Percentiles rank a stretch among this genome's conserved stretches.
Evolutionary conservation across 306 rosid species (phyloP).

Genomic region (Castanea crenata): DNA sequence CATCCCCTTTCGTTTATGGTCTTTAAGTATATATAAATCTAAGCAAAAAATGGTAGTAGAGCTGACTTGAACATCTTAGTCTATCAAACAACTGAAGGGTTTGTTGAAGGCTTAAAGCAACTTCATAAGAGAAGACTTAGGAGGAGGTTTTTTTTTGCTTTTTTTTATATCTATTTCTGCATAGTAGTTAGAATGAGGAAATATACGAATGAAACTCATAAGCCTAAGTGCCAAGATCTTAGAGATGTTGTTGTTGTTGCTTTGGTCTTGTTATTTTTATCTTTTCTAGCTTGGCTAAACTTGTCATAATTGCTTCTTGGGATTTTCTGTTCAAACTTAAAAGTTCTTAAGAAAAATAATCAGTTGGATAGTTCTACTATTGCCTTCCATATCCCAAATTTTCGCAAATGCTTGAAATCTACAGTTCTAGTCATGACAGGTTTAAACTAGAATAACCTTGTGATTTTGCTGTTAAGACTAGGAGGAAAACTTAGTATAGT

Average conservation of each 20-base stretch:
- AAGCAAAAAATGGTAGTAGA: neutral
- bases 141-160: neutral
- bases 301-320: neutral
- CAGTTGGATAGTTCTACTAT: neutral
- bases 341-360: neutral
- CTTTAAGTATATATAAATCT: neutral
- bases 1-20: neutral
- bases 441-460: slow-evolving; percentile 69
- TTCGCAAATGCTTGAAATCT: slow-evolving; percentile 4
- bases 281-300: neutral
- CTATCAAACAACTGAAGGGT: neutral
- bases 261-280: neutral
- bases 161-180: neutral
- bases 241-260: neutral
- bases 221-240: neutral
- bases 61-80: neutral
- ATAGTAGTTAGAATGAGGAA: neutral
- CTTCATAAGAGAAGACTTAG: neutral
- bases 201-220: neutral
- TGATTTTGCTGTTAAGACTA: slow-evolving; percentile 11
- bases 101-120: neutral
- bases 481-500: no score
- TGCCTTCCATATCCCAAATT: neutral
- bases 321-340: neutral
- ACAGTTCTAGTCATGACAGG: slow-evolving; percentile 75